phyloP scores from a whole-genome alignment of 495 filamentous ascomycete species.

The Penicillium cataractarum region DNA sequence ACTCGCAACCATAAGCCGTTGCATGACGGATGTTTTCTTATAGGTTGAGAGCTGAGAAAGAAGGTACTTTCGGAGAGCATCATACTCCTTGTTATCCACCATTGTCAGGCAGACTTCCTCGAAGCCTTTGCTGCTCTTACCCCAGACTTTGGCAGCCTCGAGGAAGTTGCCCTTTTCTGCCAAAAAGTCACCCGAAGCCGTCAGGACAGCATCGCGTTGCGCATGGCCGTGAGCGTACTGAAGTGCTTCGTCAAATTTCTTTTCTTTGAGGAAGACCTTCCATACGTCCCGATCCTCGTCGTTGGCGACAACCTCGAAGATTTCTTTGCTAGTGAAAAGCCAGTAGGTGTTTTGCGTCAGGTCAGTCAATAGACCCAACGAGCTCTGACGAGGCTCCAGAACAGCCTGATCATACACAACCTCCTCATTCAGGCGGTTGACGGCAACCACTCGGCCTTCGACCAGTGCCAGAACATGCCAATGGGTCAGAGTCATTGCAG shows the following conservation, averaged over 20 bases:
- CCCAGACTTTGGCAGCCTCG: constrained; percentile 88
- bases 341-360: constrained; percentile 93
- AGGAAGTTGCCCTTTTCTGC: constrained; percentile 75
- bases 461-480: constrained; percentile 91
- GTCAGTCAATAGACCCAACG: constrained; percentile 81
- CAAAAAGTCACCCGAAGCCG: constrained; percentile 86
- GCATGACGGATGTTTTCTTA: constrained; percentile 86
- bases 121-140: constrained; percentile 93
- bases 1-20: constrained; percentile 89
- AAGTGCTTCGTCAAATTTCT: constrained; percentile 85
- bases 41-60: constrained; percentile 78
- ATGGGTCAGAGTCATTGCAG: constrained; percentile 83
- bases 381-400: constrained; percentile 76
- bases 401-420: constrained; percentile 85
- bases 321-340: constrained; percentile 87
- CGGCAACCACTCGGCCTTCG: constrained; percentile 76
- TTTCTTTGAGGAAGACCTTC: constrained; percentile 82
- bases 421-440: constrained; percentile 82
- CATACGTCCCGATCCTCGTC: constrained; percentile 94
- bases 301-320: constrained; percentile 87
- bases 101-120: constrained; percentile 92
- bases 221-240: constrained; percentile 71
- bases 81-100: constrained; percentile 85
- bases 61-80: constrained; percentile 90
- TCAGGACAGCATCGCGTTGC: constrained; percentile 87